phyloP scores from a whole-genome alignment of 768 basidiomycete genomes.

The Boletus pseudo-olivaceus region DNA sequence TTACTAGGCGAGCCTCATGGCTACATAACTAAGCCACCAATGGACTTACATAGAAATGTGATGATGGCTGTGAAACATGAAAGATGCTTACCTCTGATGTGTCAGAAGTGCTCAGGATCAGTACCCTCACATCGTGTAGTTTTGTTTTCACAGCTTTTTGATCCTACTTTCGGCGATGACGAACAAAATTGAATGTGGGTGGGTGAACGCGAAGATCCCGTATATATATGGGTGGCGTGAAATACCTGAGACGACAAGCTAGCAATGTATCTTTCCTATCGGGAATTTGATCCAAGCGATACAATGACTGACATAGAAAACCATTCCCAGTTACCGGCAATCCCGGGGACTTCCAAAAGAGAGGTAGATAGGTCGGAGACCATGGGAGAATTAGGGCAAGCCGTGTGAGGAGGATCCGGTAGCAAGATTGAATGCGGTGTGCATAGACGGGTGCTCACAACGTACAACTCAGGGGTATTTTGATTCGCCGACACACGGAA shows the following conservation, averaged over 20 bases:
- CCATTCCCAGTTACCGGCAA: neutral
- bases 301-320: neutral
- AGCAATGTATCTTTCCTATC: neutral
- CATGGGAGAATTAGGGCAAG: neutral
- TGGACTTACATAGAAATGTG: neutral
- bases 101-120: neutral
- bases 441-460: neutral
- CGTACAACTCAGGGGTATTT: neutral
- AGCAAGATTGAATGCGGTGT: neutral
- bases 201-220: neutral
- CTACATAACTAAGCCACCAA: neutral
- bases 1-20: neutral
- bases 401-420: conserved; percentile 3
- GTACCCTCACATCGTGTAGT: neutral
- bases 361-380: neutral
- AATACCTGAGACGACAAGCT: neutral
- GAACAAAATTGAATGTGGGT: neutral
- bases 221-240: neutral
- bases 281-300: neutral
- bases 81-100: neutral
- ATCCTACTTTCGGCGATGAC: neutral
- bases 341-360: neutral
- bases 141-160: neutral
- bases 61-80: neutral
- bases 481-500: neutral